phyloP scores from a whole-genome alignment of 2,329 filamentous ascomycete species.

The Exophiala dermatitidis region DNA sequence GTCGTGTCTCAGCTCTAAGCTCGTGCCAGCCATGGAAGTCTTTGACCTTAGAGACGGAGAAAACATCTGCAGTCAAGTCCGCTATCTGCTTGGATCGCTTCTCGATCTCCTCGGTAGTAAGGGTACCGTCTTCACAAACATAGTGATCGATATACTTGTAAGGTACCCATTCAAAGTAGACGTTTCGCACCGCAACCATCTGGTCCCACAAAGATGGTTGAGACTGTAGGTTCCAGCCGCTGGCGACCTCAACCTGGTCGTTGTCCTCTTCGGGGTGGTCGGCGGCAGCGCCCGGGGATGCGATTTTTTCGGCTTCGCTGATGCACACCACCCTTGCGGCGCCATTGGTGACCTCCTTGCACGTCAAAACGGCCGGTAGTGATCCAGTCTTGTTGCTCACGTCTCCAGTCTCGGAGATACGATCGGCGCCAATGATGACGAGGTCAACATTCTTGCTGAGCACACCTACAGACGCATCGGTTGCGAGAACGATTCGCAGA shows the following conservation, averaged over 20 bases:
- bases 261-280: constrained; percentile 47
- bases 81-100: constrained; percentile 7
- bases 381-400: constrained; percentile 63
- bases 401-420: constrained; percentile 51
- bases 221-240: constrained; percentile 5
- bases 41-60: background rate
- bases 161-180: constrained; percentile 58
- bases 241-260: constrained; percentile 44
- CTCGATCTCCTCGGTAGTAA: constrained; percentile 27
- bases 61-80: constrained; percentile 10
- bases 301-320: constrained; percentile 57
- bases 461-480: constrained; percentile 31
- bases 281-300: constrained; percentile 39
- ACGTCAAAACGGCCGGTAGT: constrained; percentile 51
- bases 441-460: constrained; percentile 12
- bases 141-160: constrained; percentile 47
- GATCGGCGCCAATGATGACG: constrained; percentile 58
- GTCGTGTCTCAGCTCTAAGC: background rate
- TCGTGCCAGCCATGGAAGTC: background rate
- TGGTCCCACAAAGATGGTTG: constrained; percentile 13
- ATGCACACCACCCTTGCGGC: constrained; percentile 48
- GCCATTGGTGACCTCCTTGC: constrained; percentile 38
- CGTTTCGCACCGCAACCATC: constrained; percentile 35
- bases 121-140: constrained; percentile 48
- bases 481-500: constrained; percentile 47